Percentiles rank a stretch among this genome's conserved stretches.
These are phyloP conservation scores for Botrytis galanthina DNA, from an alignment of 2,329 filamentous ascomycete species.

Conservation along the genomic window DNA sequence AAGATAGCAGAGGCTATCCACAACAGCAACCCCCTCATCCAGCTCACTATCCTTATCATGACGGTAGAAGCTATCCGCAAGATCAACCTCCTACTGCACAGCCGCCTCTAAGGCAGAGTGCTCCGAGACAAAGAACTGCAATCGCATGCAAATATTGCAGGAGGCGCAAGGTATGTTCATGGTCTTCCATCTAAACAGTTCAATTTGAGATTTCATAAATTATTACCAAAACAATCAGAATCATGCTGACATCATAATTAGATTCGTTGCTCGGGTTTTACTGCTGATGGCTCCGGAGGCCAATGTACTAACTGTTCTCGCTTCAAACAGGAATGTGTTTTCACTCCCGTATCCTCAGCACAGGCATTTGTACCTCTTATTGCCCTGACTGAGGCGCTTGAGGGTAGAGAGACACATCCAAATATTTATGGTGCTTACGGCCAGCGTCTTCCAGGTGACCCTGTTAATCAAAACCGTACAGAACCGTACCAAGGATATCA, in stretches of 20 bases:
- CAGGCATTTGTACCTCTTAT: slow-evolving; percentile 73
- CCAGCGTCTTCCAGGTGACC: slow-evolving; percentile 38
- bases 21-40: not conserved
- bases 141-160: slow-evolving; percentile 61
- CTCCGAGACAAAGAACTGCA: slow-evolving; percentile 58
- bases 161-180: slow-evolving; percentile 52
- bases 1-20: slow-evolving; percentile 13
- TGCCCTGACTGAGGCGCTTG: slow-evolving; percentile 54
- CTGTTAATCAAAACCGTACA: slow-evolving; percentile 28
- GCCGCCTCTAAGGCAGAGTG: slow-evolving; percentile 44
- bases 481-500: slow-evolving; percentile 4
- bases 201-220: not conserved
- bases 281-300: slow-evolving; percentile 63
- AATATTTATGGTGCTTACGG: slow-evolving; percentile 43
- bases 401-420: slow-evolving; percentile 44
- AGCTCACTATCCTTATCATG: no score
- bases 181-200: not conserved
- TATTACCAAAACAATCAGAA: not conserved
- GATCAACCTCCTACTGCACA: not conserved
- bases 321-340: slow-evolving; percentile 75
- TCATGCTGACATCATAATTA: slow-evolving; percentile 40
- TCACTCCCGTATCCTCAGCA: slow-evolving; percentile 71
- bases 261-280: slow-evolving; percentile 76
- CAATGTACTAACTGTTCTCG: slow-evolving; percentile 70
- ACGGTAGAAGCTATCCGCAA: slow-evolving; percentile 2